Percentiles rank a stretch among this genome's conserved stretches.
These are phyloP conservation scores for Dissoconium aciculare DNA, from an alignment of 2,329 filamentous ascomycete genomes.

Conservation along the genomic window DNA sequence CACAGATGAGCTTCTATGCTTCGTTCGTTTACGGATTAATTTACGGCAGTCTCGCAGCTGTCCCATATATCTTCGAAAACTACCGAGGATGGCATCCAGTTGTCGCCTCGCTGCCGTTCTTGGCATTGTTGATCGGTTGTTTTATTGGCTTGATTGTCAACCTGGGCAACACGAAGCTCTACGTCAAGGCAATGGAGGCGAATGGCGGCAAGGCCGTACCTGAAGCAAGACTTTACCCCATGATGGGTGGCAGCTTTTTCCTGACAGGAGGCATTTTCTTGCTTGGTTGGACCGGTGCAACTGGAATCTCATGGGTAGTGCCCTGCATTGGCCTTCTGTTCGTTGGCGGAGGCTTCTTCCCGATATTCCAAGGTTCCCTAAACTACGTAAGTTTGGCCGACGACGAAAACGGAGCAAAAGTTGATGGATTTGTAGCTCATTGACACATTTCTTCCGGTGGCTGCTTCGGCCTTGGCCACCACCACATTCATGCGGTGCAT, in stretches of 20 bases:
- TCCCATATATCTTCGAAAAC: slow-evolving; percentile 30
- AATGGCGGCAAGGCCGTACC: slow-evolving; percentile 18
- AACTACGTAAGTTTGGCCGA: slow-evolving; percentile 23
- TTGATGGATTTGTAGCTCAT: slow-evolving; percentile 14
- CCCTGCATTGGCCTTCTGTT: slow-evolving; percentile 27
- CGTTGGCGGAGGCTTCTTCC: slow-evolving; percentile 29
- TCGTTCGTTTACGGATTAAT: slow-evolving; percentile 31
- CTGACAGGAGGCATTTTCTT: slow-evolving; percentile 31
- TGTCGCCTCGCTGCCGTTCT: slow-evolving; percentile 29
- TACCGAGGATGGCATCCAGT: slow-evolving; percentile 28
- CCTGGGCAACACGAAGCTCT: slow-evolving; percentile 31
- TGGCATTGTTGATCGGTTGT: slow-evolving; percentile 30
- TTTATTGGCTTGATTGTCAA: slow-evolving; percentile 24
- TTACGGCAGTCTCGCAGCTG: slow-evolving; percentile 30
- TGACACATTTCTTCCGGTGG: slow-evolving; percentile 6
- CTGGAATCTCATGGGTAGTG: slow-evolving; percentile 25
- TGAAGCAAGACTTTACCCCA: slow-evolving; percentile 25
- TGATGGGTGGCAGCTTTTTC: slow-evolving; percentile 27
- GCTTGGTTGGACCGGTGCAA: slow-evolving; percentile 28
- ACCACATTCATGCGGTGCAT: slow-evolving; percentile 3
- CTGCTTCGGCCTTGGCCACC: slow-evolving; percentile 1
- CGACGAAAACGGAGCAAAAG: no score
- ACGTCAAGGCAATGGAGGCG: slow-evolving; percentile 22
- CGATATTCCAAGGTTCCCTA: slow-evolving; percentile 31
- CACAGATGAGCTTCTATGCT: slow-evolving; percentile 7